Evolutionary conservation across 805 yeast genomes (phyloP).

Genomic region (Saturnispora sanitii): DNA sequence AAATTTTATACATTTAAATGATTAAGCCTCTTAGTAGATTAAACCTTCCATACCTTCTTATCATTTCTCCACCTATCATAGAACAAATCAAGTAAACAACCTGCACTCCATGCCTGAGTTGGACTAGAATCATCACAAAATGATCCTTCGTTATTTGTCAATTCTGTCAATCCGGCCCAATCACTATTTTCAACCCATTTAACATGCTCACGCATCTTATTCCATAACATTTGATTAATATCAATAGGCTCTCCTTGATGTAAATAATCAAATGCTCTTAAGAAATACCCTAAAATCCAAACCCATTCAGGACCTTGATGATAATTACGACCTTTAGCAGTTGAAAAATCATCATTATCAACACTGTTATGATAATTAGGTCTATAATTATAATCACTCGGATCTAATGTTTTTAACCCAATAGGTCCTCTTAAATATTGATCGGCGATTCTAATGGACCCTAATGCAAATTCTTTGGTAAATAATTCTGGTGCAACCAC

Average conservation of each 20-base stretch:
- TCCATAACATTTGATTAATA: constrained; percentile 34
- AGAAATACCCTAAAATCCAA: constrained; percentile 81
- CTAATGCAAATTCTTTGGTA: constrained; percentile 45
- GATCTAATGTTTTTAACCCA: constrained; percentile 89
- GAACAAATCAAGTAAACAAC: constrained; percentile 74
- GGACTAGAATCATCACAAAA: constrained; percentile 83
- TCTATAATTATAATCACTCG: constrained; percentile 82
- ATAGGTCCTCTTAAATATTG: constrained; percentile 69
- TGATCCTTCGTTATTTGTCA: constrained; percentile 81
- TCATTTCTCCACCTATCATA: constrained; percentile 44
- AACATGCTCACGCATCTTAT: constrained; percentile 54
- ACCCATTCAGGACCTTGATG: constrained; percentile 99
- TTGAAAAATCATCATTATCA: constrained; percentile 80
- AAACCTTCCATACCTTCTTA: constrained; percentile 4
- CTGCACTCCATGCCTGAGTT: constrained; percentile 94
- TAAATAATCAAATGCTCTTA: constrained; percentile 63
- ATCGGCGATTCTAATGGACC: constrained; percentile 69
- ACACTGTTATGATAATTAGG: constrained; percentile 79
- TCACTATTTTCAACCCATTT: constrained; percentile 63
- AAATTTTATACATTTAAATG: too few relatives aligned
- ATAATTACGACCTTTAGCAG: constrained; percentile 90
- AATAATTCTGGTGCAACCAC: constrained; percentile 92
- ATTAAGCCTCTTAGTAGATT: too few relatives aligned
- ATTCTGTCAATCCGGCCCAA: constrained; percentile 92
- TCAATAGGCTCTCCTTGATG: constrained; percentile 22